Evolutionary conservation across 192 early-diverging fungal genomes (phyloP).

Genomic region (Dimargaris xerosporica): DNA sequence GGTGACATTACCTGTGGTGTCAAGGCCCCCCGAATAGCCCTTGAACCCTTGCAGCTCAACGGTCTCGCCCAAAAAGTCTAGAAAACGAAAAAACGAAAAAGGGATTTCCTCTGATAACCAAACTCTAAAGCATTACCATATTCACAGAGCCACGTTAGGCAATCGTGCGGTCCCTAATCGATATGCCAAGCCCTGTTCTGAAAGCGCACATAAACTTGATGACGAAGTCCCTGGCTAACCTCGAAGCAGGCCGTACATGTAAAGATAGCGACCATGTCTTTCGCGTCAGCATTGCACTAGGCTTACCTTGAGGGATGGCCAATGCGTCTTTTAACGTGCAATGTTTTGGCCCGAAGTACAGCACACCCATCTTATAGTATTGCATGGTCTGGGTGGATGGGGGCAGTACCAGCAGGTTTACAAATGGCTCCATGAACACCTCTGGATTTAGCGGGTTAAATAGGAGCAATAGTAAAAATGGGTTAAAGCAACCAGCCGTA

Average conservation of each 20-base stretch:
- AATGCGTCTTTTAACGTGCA: too few relatives aligned
- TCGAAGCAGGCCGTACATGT: neutral
- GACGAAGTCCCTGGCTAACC: neutral
- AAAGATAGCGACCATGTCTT: neutral
- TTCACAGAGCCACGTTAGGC: neutral
- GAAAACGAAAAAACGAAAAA: conserved; percentile 43
- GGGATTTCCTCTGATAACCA: conserved; percentile 28
- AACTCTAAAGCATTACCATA: neutral
- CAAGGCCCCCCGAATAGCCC: conserved; percentile 52
- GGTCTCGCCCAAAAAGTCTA: conserved; percentile 52
- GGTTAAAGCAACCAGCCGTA: too few relatives aligned
- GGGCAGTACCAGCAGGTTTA: too few relatives aligned
- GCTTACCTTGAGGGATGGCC: too few relatives aligned
- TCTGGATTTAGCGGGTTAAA: too few relatives aligned
- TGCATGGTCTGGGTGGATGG: too few relatives aligned
- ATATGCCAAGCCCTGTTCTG: too few relatives aligned
- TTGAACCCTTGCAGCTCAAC: conserved; percentile 52
- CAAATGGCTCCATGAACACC: too few relatives aligned
- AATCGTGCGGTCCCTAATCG: neutral
- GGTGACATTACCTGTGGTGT: conserved; percentile 32
- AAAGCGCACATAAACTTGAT: neutral
- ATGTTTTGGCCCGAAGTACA: too few relatives aligned
- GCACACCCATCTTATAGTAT: too few relatives aligned
- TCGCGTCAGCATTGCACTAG: too few relatives aligned
- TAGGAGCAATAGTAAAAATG: too few relatives aligned